These are phyloP conservation scores for Colletotrichum theobromicola DNA, from an alignment of 2,329 filamentous ascomycete genomes.

Conservation along the genomic window DNA sequence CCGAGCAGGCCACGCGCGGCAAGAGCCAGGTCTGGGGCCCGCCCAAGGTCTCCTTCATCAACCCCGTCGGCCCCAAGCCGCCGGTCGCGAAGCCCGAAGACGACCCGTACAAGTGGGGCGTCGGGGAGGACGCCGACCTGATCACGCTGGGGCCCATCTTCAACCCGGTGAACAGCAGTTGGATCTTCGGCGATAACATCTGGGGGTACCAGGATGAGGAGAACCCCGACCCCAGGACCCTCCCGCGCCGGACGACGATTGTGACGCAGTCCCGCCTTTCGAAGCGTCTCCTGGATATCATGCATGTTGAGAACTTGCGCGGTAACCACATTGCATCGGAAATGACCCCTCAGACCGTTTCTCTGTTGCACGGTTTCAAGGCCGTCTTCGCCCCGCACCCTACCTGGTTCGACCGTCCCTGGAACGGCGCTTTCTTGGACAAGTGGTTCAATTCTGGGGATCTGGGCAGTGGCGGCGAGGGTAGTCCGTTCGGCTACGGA, in stretches of 20 bases:
- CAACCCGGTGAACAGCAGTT: slow-evolving; percentile 73
- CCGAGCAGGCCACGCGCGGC: slow-evolving; percentile 57
- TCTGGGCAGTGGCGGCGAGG: slow-evolving; percentile 57
- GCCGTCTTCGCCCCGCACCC: slow-evolving; percentile 80
- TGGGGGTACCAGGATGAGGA: slow-evolving; percentile 66
- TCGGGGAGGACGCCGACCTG: slow-evolving; percentile 76
- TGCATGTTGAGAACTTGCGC: slow-evolving; percentile 77
- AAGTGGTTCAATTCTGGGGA: slow-evolving; percentile 66
- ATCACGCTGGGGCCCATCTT: slow-evolving; percentile 80
- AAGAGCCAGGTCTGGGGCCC: slow-evolving; percentile 73
- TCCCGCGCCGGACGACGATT: slow-evolving; percentile 77
- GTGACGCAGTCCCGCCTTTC: slow-evolving; percentile 79
- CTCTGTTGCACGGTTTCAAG: slow-evolving; percentile 80
- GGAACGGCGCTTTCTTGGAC: slow-evolving; percentile 59
- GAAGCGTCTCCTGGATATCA: slow-evolving; percentile 72
- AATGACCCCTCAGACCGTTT: slow-evolving; percentile 77
- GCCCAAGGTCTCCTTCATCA: slow-evolving; percentile 61
- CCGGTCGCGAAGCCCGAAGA: slow-evolving; percentile 60
- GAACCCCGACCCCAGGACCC: slow-evolving; percentile 54
- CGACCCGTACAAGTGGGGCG: slow-evolving; percentile 77
- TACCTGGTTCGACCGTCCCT: slow-evolving; percentile 79
- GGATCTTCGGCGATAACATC: slow-evolving; percentile 72
- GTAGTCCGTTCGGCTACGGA: slow-evolving; percentile 65
- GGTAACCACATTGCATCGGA: slow-evolving; percentile 81
- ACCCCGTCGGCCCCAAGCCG: slow-evolving; percentile 67